A percentile compares a stretch with the other conserved stretches of the same genome.
These are phyloP conservation scores for Diutina sp. DNA, from an alignment of 1,139 yeast genomes.

Conservation along the genomic window DNA sequence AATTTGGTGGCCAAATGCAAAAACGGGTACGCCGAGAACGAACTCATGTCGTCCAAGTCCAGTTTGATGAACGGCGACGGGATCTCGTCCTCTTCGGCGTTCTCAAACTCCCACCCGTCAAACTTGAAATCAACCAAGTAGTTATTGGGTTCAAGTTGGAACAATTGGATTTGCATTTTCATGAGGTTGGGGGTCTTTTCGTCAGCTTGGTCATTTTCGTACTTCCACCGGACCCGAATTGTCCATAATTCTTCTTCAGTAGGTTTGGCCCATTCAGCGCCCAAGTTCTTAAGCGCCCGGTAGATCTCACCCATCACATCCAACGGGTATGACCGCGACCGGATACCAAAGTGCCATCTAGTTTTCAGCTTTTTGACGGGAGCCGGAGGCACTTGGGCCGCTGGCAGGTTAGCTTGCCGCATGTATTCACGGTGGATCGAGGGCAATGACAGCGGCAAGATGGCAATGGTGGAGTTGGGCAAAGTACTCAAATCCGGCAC, in stretches of 20 bases:
- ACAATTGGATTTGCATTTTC: conserved; percentile 95
- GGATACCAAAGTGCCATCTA: conserved; percentile 97
- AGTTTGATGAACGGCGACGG: conserved; percentile 12
- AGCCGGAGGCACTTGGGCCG: conserved; percentile 29
- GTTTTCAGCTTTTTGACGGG: conserved; percentile 80
- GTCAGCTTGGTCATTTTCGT: conserved; percentile 13
- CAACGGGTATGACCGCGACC: conserved; percentile 90
- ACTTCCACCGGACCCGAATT: conserved; percentile 91
- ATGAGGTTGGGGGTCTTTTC: conserved; percentile 52
- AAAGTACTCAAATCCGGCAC: conserved; percentile 38
- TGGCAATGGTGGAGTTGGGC: conserved; percentile 68
- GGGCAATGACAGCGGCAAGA: conserved; percentile 86
- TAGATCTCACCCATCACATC: conserved; percentile 99
- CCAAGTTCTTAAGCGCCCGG: conserved; percentile 82
- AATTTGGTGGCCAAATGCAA: conserved; percentile 82
- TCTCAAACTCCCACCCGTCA: conserved; percentile 78
- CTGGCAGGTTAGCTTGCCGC: conserved; percentile 45
- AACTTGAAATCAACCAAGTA: conserved; percentile 94
- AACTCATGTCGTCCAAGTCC: conserved; percentile 57
- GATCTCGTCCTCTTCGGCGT: conserved; percentile 9
- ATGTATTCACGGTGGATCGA: conserved; percentile 90
- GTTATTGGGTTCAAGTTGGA: conserved; percentile 91
- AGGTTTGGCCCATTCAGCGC: conserved; percentile 97
- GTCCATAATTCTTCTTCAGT: conserved; percentile 94
- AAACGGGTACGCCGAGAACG: conserved; percentile 91